Base-by-base conservation (phyloP, 371 early-diverging fungal species). In the Funneliformis caledonium region DNA sequence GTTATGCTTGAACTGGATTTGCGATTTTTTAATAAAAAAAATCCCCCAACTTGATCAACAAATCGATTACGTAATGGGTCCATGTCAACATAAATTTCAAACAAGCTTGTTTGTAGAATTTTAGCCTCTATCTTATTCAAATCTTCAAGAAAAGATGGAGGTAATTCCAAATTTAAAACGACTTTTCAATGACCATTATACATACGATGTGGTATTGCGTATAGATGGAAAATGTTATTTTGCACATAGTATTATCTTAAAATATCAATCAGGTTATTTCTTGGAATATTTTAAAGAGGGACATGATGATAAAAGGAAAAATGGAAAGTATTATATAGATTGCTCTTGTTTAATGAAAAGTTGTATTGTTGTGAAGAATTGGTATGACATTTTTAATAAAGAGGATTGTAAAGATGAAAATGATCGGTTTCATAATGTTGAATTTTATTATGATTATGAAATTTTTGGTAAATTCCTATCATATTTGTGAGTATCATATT, bases 381-480 rank as follows among this genome's bases (percentile, higher is more conserved):
- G 70, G 70, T 69, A 69, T 45, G 70, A 69, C 19, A 22, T 19
- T 43, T n/a, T n/a, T 16, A n/a, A 45, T 19, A 43, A 43, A 42
- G 69, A 68, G n/a, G 19, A 42, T 8, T 42, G 42, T 69, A 69
- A 69, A 69, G n/a, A n/a, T 26, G 9, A 14, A 43, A n/a, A 37
- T 8, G 70, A 43, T 12, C 31, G 4, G 12, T 16, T 16, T 37
- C 16, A 37, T 69, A 37, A 69, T 10, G 12, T 43, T 69, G 70
- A 69, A 22, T 43, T 69, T 69, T 69, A 69, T 69, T 69, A 69
- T 45, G 43, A 69, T 69, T 69, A 69, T 69, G 70, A 69, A 43
- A 69, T 69, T 47, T 69, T 69, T 69, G 70, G 70, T 43, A n/a
- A 69, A 19, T 45, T 69, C 45, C 14, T 69, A 45, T 37, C 70